Conservation (phyloP, 2,329 filamentous ascomycete genomes). For the Akanthomyces muscarius region DNA sequence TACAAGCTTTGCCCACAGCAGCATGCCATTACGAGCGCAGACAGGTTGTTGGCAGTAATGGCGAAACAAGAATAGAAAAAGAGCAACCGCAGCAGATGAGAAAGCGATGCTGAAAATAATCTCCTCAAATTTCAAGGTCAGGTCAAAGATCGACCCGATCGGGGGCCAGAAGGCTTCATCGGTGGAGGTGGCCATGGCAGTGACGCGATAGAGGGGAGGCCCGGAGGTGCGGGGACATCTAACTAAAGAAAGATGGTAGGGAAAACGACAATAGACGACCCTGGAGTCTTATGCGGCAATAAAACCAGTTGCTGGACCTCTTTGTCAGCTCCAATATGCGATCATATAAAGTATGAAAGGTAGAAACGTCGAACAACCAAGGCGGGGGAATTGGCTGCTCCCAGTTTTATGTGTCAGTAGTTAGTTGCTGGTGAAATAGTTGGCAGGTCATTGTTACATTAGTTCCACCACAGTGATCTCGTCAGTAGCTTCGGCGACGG, state of each 20-base stretch:
- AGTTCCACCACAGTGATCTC: not conserved
- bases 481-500: not conserved
- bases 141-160: not conserved
- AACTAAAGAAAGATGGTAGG: no score
- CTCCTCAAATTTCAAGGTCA: not conserved
- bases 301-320: not conserved
- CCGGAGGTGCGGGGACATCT: not conserved
- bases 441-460: not conserved
- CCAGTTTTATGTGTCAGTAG: not conserved
- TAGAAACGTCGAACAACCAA: not conserved
- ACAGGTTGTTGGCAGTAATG: not conserved
- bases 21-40: not conserved
- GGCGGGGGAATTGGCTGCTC: not conserved
- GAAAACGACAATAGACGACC: not conserved
- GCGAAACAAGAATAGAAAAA: not conserved
- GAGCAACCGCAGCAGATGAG: not conserved
- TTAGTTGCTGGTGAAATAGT: not conserved
- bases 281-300: not conserved
- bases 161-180: not conserved
- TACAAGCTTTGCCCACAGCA: not conserved
- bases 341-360: not conserved
- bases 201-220: not conserved
- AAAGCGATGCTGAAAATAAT: not conserved
- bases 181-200: not conserved
- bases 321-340: not conserved